These are phyloP conservation scores for Diaporthe sp. DNA, from an alignment of 2,329 filamentous ascomycete species.

Conservation along the genomic window DNA sequence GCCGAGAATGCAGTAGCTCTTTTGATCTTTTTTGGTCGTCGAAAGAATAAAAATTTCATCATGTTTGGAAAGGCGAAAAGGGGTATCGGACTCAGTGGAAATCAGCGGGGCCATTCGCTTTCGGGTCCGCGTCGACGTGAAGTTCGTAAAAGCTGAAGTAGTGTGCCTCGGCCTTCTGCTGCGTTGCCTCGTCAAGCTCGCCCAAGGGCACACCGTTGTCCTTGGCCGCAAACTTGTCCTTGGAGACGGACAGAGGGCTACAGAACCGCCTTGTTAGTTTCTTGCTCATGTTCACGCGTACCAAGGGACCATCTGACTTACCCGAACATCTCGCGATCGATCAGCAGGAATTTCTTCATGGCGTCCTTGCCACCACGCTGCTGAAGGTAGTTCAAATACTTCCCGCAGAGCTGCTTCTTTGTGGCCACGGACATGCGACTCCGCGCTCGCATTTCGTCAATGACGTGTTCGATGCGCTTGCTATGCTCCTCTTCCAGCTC, in stretches of 20 bases:
- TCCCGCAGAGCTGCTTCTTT: constrained; percentile 80
- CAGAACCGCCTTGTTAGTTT: constrained; percentile 33
- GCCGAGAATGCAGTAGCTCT: constrained; percentile 36
- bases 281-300: not conserved
- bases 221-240: constrained; percentile 54
- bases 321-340: constrained; percentile 92
- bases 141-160: constrained; percentile 67
- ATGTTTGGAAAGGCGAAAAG: constrained; percentile 8
- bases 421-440: constrained; percentile 75
- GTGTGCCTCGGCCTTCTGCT: constrained; percentile 63
- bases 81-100: constrained; percentile 59
- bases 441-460: constrained; percentile 79
- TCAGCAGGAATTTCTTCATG: constrained; percentile 85
- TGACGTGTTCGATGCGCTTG: constrained; percentile 83
- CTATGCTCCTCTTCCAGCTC: constrained; percentile 75
- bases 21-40: constrained; percentile 11
- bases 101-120: constrained; percentile 62
- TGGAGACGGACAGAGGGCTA: constrained; percentile 62
- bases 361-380: constrained; percentile 85
- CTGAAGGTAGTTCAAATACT: constrained; percentile 87
- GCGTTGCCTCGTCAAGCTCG: constrained; percentile 65
- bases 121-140: constrained; percentile 59
- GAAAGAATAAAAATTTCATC: not conserved
- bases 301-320: constrained; percentile 53
- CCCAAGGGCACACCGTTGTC: constrained; percentile 58